Conservation (phyloP, 768 basidiomycete genomes). For the Termitomyces sp. region DNA sequence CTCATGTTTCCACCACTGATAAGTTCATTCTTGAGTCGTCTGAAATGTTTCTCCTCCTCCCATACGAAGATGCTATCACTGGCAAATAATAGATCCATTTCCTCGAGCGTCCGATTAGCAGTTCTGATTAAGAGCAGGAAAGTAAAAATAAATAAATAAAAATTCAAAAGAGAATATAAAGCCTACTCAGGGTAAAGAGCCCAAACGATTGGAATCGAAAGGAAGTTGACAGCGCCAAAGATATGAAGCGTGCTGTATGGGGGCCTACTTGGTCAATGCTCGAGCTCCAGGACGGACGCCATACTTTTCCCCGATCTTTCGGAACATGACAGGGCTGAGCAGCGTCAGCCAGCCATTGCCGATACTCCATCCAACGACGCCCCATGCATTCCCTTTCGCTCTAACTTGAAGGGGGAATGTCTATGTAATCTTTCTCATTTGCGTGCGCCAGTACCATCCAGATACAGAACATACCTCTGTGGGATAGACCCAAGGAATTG, state of each 20-base stretch:
- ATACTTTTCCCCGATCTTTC: slow-evolving; percentile 29
- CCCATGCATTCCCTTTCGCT: slow-evolving; percentile 41
- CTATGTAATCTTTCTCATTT: slow-evolving; percentile 13
- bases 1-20: slow-evolving; percentile 15
- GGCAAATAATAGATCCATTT: slow-evolving; percentile 39
- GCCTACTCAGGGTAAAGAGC: slow-evolving; percentile 38
- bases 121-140: slow-evolving; percentile 9
- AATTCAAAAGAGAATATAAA: not conserved
- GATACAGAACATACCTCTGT: slow-evolving; percentile 17
- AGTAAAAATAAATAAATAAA: not conserved
- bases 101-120: slow-evolving; percentile 38
- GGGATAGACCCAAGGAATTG: slow-evolving; percentile 33
- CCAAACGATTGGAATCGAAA: slow-evolving; percentile 37
- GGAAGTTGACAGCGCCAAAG: slow-evolving; percentile 37
- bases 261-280: not conserved
- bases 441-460: not conserved
- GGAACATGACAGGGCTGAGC: slow-evolving; percentile 40
- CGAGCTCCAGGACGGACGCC: not conserved
- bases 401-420: slow-evolving; percentile 38
- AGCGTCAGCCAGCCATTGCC: slow-evolving; percentile 38
- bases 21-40: slow-evolving; percentile 27
- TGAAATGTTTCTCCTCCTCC: slow-evolving; percentile 36
- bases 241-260: slow-evolving; percentile 34
- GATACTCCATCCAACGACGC: slow-evolving; percentile 38
- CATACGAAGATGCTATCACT: slow-evolving; percentile 39